Conservation (phyloP, 768 basidiomycete species). For the Russula ochroleuca region DNA sequence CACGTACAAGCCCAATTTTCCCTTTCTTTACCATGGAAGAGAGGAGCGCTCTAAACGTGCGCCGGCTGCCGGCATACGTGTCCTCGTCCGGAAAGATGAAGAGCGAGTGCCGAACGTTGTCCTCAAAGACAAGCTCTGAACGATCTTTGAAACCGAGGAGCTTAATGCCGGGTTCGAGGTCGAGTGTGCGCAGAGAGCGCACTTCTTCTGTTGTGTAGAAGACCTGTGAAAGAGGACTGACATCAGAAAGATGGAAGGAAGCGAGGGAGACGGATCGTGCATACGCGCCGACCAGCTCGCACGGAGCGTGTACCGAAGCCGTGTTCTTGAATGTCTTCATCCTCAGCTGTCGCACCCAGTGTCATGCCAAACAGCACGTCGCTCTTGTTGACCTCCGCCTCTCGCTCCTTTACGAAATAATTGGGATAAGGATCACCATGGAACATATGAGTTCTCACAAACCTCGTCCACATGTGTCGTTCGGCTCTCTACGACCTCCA, state of each 20-base stretch:
- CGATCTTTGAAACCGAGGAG: constrained; percentile 88
- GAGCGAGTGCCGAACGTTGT: constrained; percentile 86
- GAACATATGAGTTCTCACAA: constrained; percentile 19
- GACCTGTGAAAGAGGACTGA: constrained; percentile 44
- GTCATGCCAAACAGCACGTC: constrained; percentile 41
- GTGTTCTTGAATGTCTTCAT: constrained; percentile 39
- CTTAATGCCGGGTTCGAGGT: constrained; percentile 77
- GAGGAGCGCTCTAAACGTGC: constrained; percentile 85
- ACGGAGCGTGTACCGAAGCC: constrained; percentile 37
- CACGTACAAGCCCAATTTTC: constrained; percentile 75
- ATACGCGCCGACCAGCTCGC: constrained; percentile 50
- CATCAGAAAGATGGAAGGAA: constrained; percentile 9
- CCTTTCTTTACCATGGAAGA: constrained; percentile 76
- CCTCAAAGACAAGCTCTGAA: constrained; percentile 68
- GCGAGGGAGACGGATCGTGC: constrained; percentile 24
- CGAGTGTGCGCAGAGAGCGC: constrained; percentile 75
- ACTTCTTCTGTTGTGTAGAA: constrained; percentile 85
- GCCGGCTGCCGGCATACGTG: constrained; percentile 84
- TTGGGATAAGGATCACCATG: neutral
- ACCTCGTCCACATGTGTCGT: constrained; percentile 80
- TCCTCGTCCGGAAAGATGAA: constrained; percentile 94
- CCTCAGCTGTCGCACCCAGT: constrained; percentile 37
- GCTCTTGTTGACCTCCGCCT: constrained; percentile 37
- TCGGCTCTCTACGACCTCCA: constrained; percentile 68
- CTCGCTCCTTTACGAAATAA: constrained; percentile 31